phyloP scores from a whole-genome alignment of 441 rosid genomes.

The Arabidopsis lyrata region DNA sequence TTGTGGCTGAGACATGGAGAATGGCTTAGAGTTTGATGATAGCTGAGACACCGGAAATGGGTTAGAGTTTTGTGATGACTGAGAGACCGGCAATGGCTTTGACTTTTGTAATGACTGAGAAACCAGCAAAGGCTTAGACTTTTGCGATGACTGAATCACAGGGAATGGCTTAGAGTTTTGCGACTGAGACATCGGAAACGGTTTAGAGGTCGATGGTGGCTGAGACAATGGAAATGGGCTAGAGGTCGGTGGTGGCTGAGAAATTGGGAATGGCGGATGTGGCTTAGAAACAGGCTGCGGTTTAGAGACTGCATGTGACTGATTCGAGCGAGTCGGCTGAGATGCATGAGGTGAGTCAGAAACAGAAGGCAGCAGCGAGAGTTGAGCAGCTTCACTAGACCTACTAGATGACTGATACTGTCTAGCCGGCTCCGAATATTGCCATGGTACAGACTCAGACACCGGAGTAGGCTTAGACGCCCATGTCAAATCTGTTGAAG shows the following conservation, averaged over 20 bases:
- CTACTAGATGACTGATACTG: constrained; percentile 40
- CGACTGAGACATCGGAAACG: constrained; percentile 18
- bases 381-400: constrained; percentile 45
- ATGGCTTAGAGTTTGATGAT: not conserved
- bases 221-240: constrained; percentile 5
- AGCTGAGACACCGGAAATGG: not conserved
- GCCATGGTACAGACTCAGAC: constrained; percentile 29
- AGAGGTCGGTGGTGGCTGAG: constrained; percentile 8
- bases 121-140: constrained; percentile 2
- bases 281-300: constrained; percentile 33
- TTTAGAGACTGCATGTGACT: constrained; percentile 33
- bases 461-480: constrained; percentile 31
- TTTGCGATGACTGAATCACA: not conserved
- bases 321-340: constrained; percentile 23
- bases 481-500: constrained; percentile 38
- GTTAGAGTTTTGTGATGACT: not conserved
- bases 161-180: constrained; percentile 11
- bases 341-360: constrained; percentile 15
- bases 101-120: constrained; percentile 11
- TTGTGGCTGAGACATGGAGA: not conserved
- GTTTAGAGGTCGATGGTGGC: not conserved
- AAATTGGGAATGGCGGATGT: constrained; percentile 19
- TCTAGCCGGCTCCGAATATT: constrained; percentile 41
- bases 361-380: constrained; percentile 36
- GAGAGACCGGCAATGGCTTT: constrained; percentile 15